phyloP scores from a whole-genome alignment of 129 eudicot genomes.

The Tagetes erecta region DNA sequence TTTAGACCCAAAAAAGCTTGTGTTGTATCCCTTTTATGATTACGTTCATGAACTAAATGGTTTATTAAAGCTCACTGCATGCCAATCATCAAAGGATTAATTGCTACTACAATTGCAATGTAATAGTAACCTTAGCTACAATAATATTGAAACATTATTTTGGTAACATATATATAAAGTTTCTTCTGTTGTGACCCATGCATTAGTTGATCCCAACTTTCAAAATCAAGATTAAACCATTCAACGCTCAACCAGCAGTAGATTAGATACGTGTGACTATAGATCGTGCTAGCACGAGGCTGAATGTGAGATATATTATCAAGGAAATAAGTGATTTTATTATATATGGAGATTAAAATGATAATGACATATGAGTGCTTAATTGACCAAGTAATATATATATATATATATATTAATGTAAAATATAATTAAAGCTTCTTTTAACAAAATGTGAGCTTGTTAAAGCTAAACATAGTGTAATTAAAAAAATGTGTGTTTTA shows the following conservation, averaged over 20 bases:
- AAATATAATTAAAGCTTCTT: conserved; percentile 68
- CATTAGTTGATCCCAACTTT: not conserved
- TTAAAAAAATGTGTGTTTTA: conserved; percentile 43
- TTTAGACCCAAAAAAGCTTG: conserved; percentile 40
- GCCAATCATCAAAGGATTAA: conserved; percentile 15
- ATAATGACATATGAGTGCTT: conserved; percentile 38
- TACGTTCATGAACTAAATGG: conserved; percentile 25
- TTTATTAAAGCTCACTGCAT: conserved; percentile 6
- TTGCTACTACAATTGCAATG: conserved; percentile 11
- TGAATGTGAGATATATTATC: not conserved
- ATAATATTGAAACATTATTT: not conserved
- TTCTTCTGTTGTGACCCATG: not conserved
- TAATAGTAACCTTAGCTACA: conserved; percentile 5
- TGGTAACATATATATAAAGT: not conserved
- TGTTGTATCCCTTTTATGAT: conserved; percentile 26
- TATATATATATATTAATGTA: conserved; percentile 53
- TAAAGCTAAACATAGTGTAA: conserved; percentile 73
- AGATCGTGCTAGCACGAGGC: not conserved
- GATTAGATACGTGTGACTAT: not conserved
- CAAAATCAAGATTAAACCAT: not conserved
- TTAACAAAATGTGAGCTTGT: conserved; percentile 62
- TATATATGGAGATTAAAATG: conserved; percentile 25
- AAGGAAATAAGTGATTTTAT: conserved; percentile 19
- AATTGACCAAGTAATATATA: conserved; percentile 43
- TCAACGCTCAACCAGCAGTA: not conserved